A percentile compares a stretch with the other conserved stretches of the same genome.
phyloP scores from a whole-genome alignment of 768 basidiomycete genomes.

The Boletellus sp. region DNA sequence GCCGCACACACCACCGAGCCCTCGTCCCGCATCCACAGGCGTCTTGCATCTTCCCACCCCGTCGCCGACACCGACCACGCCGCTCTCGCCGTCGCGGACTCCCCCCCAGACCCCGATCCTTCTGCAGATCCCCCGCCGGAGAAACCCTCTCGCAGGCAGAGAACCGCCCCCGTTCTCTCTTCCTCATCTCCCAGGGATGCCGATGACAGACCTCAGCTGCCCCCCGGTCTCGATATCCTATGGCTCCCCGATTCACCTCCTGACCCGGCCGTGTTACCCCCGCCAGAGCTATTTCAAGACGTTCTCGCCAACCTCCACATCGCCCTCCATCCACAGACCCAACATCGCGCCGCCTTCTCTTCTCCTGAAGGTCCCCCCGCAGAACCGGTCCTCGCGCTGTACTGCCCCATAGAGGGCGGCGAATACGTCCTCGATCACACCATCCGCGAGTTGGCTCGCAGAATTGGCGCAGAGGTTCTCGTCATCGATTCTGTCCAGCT shows the following conservation, averaged over 20 bases:
- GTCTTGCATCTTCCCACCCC: slow-evolving; percentile 24
- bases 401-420: slow-evolving; percentile 80
- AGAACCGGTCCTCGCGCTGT: slow-evolving; percentile 82
- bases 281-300: slow-evolving; percentile 72
- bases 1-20: slow-evolving; percentile 5
- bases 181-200: slow-evolving; percentile 14
- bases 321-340: slow-evolving; percentile 76
- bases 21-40: slow-evolving; percentile 20
- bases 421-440: slow-evolving; percentile 79
- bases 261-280: slow-evolving; percentile 46
- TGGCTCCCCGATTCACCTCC: slow-evolving; percentile 49
- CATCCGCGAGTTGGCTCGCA: slow-evolving; percentile 70
- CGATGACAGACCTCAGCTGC: slow-evolving; percentile 44
- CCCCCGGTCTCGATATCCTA: slow-evolving; percentile 56
- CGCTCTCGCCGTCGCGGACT: slow-evolving; percentile 13
- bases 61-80: slow-evolving; percentile 9
- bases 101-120: slow-evolving; percentile 25
- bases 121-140: slow-evolving; percentile 20
- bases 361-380: slow-evolving; percentile 49
- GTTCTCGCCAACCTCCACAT: slow-evolving; percentile 72
- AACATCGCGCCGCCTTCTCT: slow-evolving; percentile 65
- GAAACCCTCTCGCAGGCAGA: slow-evolving; percentile 23
- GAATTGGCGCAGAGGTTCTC: slow-evolving; percentile 75
- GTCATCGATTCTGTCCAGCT: slow-evolving; percentile 81
- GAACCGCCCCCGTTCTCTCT: neutral